Evolutionary conservation across 2,329 filamentous ascomycete genomes (phyloP).

Genomic region (Zymoseptoria tritici): DNA sequence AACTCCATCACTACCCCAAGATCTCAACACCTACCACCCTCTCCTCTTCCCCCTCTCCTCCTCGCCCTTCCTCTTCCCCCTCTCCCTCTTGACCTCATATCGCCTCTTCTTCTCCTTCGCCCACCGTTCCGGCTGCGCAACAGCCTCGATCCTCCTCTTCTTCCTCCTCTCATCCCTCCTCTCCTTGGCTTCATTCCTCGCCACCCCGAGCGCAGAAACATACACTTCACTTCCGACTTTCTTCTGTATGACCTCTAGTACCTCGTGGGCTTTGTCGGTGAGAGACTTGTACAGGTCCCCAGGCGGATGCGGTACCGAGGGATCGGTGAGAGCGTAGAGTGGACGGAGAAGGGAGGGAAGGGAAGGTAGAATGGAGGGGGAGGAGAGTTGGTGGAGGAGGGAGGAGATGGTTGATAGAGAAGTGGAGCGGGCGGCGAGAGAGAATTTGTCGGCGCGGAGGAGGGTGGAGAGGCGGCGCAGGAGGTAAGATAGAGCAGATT

Average conservation of each 20-base stretch:
- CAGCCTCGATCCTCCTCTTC: slow-evolving; percentile 85
- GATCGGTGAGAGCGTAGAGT: slow-evolving; percentile 77
- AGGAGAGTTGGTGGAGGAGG: slow-evolving; percentile 56
- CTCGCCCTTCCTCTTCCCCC: slow-evolving; percentile 68
- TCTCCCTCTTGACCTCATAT: slow-evolving; percentile 75
- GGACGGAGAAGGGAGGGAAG: slow-evolving; percentile 59
- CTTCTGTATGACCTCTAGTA: slow-evolving; percentile 76
- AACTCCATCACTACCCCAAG: neutral
- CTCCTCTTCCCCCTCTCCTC: slow-evolving; percentile 66
- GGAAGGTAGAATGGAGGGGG: slow-evolving; percentile 57
- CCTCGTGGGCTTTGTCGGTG: slow-evolving; percentile 63
- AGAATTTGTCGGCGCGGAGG: slow-evolving; percentile 57
- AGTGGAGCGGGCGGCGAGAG: slow-evolving; percentile 57
- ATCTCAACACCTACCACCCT: slow-evolving; percentile 48
- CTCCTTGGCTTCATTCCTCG: slow-evolving; percentile 64
- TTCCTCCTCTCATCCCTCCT: slow-evolving; percentile 65
- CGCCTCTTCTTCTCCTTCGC: slow-evolving; percentile 74
- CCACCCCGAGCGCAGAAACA: slow-evolving; percentile 63
- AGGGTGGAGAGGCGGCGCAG: slow-evolving; percentile 67
- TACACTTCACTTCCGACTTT: slow-evolving; percentile 76
- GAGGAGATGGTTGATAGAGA: slow-evolving; percentile 67
- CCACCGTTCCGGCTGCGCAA: slow-evolving; percentile 71
- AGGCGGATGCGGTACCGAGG: slow-evolving; percentile 52
- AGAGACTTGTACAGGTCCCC: slow-evolving; percentile 60
- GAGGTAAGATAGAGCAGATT: slow-evolving; percentile 59